Evolutionary conservation across 2,329 filamentous ascomycete species (phyloP), one percentile per base, ranked within the genome.

Genomic region (Sporothrix luriei): DNA sequence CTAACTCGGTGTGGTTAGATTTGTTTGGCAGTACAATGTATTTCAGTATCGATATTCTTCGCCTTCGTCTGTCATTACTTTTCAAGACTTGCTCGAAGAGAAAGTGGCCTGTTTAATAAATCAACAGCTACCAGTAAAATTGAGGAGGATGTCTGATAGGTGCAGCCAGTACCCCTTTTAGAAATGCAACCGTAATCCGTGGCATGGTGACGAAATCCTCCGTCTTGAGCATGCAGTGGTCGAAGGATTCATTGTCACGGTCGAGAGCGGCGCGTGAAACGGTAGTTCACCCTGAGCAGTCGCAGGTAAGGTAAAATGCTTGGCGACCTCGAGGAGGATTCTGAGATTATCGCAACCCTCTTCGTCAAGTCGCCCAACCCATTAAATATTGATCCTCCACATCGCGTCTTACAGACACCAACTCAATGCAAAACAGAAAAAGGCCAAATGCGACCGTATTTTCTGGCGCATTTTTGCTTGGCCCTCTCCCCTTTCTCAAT

Each of bases 181-280:
- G 10, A 38, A 57, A 29, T 29, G 33, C 55, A 59, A 59, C 55
- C 33, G 40, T 13, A 59, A 10, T 59, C 19, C 29, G 29, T 16
- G 19, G 40, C 40, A 40, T 33, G 29, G 40, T 33, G 29, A 59
- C 33, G 19, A 3, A 59, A 59, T 59, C 16, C 55, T 59, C 55
- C 19, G 19, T 40, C 55, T 40, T 19, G 43, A 14, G 49, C 21
- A 52, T 26, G 21, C 26, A 14, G 51, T 54, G 51, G 51, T 54
- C 33, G 55, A 61, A 61, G 33, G 33, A 61, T 61, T 61, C 33
- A 14, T 43, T 43, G 55, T 16, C 55, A 59, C 33, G 21, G n/a
- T 33, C 19, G n/a, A 16, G 33, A 59, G 33, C 55, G 2, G 21
- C 33, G 55, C 33, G 33, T 59, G 55, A 61, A 61, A 61, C 55